Evolutionary conservation across 2,329 filamentous ascomycete species (phyloP), one percentile per base, ranked within the genome.

Genomic region (Aureobasidium sp.): DNA sequence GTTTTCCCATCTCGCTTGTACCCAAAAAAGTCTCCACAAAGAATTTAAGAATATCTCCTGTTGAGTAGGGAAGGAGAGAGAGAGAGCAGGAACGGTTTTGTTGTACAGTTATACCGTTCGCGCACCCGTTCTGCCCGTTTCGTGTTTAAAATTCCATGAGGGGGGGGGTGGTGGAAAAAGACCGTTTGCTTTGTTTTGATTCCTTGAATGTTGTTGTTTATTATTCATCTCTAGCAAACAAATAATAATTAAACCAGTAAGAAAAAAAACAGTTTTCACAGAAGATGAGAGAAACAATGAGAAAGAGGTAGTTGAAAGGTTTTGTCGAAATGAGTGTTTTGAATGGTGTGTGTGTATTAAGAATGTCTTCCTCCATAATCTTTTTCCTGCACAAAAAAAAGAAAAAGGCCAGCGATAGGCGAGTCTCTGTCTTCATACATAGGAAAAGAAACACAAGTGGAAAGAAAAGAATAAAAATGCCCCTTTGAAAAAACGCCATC

Each of bases 131-230:
- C 24, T 24, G 24, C 24, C 24, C 52, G 52, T 56, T 56, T 44
- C 52, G 52, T 56, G 52, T 56, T 56, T 44, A 56, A 54, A 54
- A 31, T 56, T 27, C 39, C 22, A 8, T 5, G 11, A 37, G 7
- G 6, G 17, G 15, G 8, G 50, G 5, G 50, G 15, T 0, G n/a
- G n/a, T n/a, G n/a, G n/a, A n/a, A 14, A 7, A 31, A 31, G 19
- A 11, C 39, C 52, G 52, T 56, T 56, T 56, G 27, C n/a, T 56
- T 56, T 56, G 52, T 56, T 56, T 56, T 29, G 35, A 44, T 31
- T 22, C 22, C 12, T 24, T 24, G 2, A 1, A 3, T 35, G 48
- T 12, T 35, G 19, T 31, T 56, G 39, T 56, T 44, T 44, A 9
- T n/a, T n/a, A n/a, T n/a, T 42, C 19, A 19, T 40, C 22, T 37